Evolutionary conservation across 345 rosid species (phyloP), one percentile per base, ranked within the genome.

Genomic region (Aquilaria malaccensis): DNA sequence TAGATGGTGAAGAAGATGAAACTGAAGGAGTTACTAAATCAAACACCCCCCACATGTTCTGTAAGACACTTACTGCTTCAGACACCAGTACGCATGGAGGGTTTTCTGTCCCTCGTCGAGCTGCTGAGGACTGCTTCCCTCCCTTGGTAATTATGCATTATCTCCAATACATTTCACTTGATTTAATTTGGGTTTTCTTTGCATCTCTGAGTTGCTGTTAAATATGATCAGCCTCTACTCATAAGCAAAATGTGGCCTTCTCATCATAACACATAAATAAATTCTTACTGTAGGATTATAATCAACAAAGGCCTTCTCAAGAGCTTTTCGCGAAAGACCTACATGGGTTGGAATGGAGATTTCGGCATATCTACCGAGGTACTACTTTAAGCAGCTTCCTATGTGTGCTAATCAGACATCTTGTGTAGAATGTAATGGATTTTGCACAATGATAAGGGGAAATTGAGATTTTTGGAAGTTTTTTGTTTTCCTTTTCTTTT

Each of bases 51-150:
- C 99, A 95, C 74, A 95, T 95, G 97, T 95, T 95, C 72, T 95
- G 97, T 70, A 95, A 95, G 84, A 95, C 97, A 10, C 88, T 95
- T 31, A 95, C 99, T 64, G 99, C 99, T 74, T 94, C 97, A 45
- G 99, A 94, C 71, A 94, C 99, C 15, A 90, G 99, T 74, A 95
- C 99, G 13, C 99, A 95, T 73, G 99, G 99, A 13, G 97, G 99
- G 47, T 95, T 95, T 75, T 95, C 97, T 41, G 97, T 95, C 52
- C 99, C 99, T 58, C 89, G 99, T 22, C 85, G 99, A 56, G 99
- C 99, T 58, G 99, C 99, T 2, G 99, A 95, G 72, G 99, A 95
- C 72, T 95, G 99, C 81, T 95, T 95, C 77, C 96, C 96, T 64
- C 96, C 99, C 60, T 72, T 95, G 94, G 99, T 95, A 83, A 69